phyloP scores from a whole-genome alignment of 805 yeast genomes.

The Myxozyma sirexii region DNA sequence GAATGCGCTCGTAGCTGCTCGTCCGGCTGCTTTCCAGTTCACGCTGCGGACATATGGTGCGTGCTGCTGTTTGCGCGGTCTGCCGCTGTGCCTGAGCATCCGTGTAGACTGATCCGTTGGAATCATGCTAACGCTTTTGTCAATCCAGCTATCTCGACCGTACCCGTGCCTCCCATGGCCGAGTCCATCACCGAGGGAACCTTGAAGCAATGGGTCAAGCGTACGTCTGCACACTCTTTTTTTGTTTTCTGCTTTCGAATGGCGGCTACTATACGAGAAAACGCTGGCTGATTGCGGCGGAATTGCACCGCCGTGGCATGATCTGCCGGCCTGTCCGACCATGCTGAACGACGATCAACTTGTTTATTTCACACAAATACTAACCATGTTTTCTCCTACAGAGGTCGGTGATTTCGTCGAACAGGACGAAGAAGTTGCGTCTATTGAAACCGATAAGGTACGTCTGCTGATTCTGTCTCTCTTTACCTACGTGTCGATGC shows the following conservation, averaged over 20 bases:
- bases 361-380: no score
- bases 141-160: constrained; percentile 44
- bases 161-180: constrained; percentile 97
- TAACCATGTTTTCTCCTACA: constrained; percentile 46
- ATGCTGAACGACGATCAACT: background rate
- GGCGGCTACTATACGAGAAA: no score
- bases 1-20: background rate
- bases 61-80: background rate
- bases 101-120: no score
- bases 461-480: background rate
- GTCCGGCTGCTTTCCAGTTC: constrained; percentile 9
- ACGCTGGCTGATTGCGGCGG: background rate
- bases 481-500: no score
- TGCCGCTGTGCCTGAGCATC: background rate
- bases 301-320: background rate
- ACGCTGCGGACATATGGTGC: constrained; percentile 28
- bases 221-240: constrained; percentile 12
- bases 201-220: constrained; percentile 57
- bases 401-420: constrained; percentile 85
- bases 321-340: background rate
- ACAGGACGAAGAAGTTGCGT: constrained; percentile 88
- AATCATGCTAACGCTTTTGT: background rate
- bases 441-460: constrained; percentile 91
- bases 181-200: constrained; percentile 98
- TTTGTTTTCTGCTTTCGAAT: background rate